Evolutionary conservation across 805 yeast species (phyloP), one percentile per base, ranked within the genome.

Genomic region (Candida golubevii): DNA sequence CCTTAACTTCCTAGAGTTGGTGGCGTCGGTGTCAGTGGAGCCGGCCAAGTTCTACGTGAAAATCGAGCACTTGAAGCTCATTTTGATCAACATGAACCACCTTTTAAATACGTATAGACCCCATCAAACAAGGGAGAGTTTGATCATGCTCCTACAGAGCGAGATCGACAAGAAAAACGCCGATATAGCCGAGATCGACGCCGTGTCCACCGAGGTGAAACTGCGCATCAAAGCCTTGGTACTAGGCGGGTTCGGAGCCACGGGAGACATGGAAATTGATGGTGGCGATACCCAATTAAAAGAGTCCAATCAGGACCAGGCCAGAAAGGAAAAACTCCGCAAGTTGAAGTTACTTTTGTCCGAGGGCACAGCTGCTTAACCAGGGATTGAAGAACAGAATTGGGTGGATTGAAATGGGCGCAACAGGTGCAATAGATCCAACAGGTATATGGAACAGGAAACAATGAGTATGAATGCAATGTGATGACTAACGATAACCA

Each of bases 71-170:
- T 79, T 93, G 33, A 78, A 95, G 50, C 75, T 84, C 11, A 80
- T 91, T 9, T 68, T 93, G 41, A 84, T 91, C 59, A 93, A 93
- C 59, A 82, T 93, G 51, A 97, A 93, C 61, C 98, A 93, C 62
- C 68, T 93, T 32, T 67, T 93, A 46, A 93, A 93, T 61, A 89
- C 90, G 41, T 93, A 93, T 64, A 73, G 99, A 48, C 93, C 97
- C 3, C 98, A 93, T 63, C 99, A 93, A 60, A 85, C 96, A 3
- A 74, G 97, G 41, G 99, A 93, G 57, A 83, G 90, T 39, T 71
- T 93, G 51, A 87, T 89, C 35, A 72, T 88, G 72, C 69, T 85
- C 42, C 66, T 88, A 59, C 80, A 77, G 55, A 83, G 79, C 42
- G 89, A 85, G 57, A 78, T 91, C 30, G 85, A 78, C 39, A 71